Evolutionary conservation across 2,329 filamentous ascomycete species (phyloP), one percentile per base, ranked within the genome.

Genomic region (Colletotrichum liriopes): DNA sequence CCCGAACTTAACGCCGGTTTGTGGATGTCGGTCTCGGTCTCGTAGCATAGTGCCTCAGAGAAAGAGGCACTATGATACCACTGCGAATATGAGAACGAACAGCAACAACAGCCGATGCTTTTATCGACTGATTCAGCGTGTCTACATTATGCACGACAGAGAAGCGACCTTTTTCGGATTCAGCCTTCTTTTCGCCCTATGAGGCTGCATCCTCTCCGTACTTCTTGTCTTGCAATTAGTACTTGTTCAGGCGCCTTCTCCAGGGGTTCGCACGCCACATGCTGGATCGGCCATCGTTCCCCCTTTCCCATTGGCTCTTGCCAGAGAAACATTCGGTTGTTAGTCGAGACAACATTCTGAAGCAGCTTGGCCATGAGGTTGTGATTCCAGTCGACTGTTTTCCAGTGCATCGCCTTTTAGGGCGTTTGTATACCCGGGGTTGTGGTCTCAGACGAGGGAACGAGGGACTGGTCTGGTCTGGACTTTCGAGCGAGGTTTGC

Each of bases 161-260:
- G 26, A 43, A 16, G 8, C 23, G 35, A 23, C 29, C 47, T 32
- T 45, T 37, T 37, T 61, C 43, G 39, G 37, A 39, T 23, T 9
- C 5, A 35, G 35, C 37, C 52, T 51, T 14, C 35, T 55, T 55
- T 37, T 54, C 29, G 69, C 47, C 65, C 60, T 69, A 64, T 20
- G 51, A 55, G 65, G 69, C 60, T 55, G 45, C n/a, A 41, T 35
- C 37, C 20, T 14, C 45, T 5, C 37, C 37, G 18, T 58, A 3
- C n/a, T 51, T n/a, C 45, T 55, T 29, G n/a, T 37, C 29, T 59
- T 29, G 52, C 64, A 54, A n/a, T 1, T 23, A 60, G 16, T 59
- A 37, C 51, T 32, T 43, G 14, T 43, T 45, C 16, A 41, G 35
- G n/a, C 26, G 9, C 49, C n/a, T 43, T 23, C 5, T 43, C 45